Evolutionary conservation across 2,329 filamentous ascomycete species (phyloP), one percentile per base, ranked within the genome.

Genomic region (Escovopsis weberi): DNA sequence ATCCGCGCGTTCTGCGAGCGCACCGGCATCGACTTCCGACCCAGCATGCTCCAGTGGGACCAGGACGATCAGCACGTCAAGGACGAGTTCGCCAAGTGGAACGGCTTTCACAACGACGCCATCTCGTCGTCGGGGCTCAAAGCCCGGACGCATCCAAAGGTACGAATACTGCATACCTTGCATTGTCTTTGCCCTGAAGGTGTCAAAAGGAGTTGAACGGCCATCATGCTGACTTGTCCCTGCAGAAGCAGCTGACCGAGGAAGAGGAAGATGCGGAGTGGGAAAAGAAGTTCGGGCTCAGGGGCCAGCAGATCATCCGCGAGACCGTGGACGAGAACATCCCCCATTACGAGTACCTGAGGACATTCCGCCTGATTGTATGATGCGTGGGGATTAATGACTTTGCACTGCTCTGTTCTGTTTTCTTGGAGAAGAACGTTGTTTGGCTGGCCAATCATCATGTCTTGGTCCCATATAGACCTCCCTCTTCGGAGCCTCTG

Each of bases 61-160:
- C 78, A 80, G 26, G 78, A 81, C 41, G 80, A 83, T 49, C 80
- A 82, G 53, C 78, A 86, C 41, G 67, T 74, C 47, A 89, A 88
- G 3, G 70, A 73, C 50, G 71, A 77, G 48, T 96, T 96, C 64
- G 86, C 88, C 65, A 96, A 98, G 68, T 96, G 91, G 91, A 83
- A 80, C 51, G 91, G 91, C 10, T 96, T 94, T 66, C 91, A 96
- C 60, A 84, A 96, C 52, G 91, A 96, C 67, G 91, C 87, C 12
- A 85, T 96, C 53, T 70, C 83, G 51, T 94, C 85, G 57, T 81
- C 72, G 33, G 79, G 78, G 47, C 66, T 98, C 54, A 81, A 80
- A 58, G 76, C 84, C 2, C 71, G 85, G 55, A 68, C 70, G 38
- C 71, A 80, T 50, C 73, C 77, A 26, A 69, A 75, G 59, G 75